phyloP scores from a whole-genome alignment of 805 yeast genomes.

The Blastobotrys americana region DNA sequence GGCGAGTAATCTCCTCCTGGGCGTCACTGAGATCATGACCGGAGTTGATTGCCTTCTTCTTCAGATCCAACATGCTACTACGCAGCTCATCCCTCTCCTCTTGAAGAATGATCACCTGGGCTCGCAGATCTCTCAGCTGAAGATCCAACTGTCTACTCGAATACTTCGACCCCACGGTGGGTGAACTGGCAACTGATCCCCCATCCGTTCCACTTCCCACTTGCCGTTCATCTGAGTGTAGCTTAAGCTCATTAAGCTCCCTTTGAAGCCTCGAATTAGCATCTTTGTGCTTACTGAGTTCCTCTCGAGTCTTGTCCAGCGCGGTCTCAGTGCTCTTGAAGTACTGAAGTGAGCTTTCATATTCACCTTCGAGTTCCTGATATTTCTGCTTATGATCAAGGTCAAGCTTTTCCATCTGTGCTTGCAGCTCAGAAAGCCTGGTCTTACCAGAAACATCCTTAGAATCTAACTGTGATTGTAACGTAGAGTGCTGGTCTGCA shows the following conservation, averaged over 20 bases:
- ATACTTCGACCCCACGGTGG: constrained; percentile 10
- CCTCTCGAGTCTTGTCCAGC: constrained; percentile 63
- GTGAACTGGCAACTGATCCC: constrained; percentile 27
- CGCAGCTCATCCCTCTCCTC: constrained; percentile 75
- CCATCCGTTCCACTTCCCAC: constrained; percentile 28
- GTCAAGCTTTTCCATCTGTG: constrained; percentile 26
- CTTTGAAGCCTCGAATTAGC: constrained; percentile 47
- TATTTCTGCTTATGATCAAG: constrained; percentile 28
- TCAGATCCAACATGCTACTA: constrained; percentile 22
- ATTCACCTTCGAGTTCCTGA: constrained; percentile 51
- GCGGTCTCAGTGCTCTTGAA: constrained; percentile 72
- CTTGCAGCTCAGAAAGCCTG: constrained; percentile 13
- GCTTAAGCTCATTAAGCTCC: constrained; percentile 63
- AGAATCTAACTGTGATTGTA: constrained; percentile 14
- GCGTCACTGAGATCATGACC: constrained; percentile 19
- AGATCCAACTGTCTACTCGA: constrained; percentile 52
- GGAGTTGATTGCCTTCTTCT: constrained; percentile 28
- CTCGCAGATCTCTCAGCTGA: constrained; percentile 74
- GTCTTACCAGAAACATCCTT: constrained; percentile 26
- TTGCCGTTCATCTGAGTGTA: constrained; percentile 34
- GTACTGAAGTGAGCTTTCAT: constrained; percentile 62
- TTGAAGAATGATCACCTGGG: constrained; percentile 69
- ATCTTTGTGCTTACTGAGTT: constrained; percentile 54
- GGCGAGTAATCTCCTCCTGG: constrained; percentile 9
- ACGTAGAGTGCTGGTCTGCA: constrained; percentile 19